These are phyloP conservation scores for Stygiomarasmius scandens DNA, from an alignment of 1,284 basidiomycete genomes.

Conservation along the genomic window DNA sequence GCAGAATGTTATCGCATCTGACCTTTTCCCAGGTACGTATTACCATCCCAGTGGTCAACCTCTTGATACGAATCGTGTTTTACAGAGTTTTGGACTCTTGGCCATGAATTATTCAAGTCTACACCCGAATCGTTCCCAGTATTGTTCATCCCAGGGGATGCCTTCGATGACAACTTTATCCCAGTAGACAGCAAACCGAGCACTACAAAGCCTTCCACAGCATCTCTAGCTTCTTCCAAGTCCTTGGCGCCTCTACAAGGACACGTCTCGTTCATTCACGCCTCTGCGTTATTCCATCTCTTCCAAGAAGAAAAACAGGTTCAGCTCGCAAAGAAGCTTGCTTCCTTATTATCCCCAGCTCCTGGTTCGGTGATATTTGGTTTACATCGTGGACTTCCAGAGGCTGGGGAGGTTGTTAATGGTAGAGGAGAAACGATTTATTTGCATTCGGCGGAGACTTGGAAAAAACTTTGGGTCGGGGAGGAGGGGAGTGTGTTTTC, in stretches of 20 bases:
- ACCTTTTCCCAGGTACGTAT: constrained; percentile 31
- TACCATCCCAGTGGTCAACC: background rate
- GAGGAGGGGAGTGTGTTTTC: background rate
- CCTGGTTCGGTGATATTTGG: constrained; percentile 24
- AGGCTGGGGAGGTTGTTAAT: background rate
- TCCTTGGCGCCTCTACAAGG: constrained; percentile 20
- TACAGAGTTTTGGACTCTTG: constrained; percentile 27
- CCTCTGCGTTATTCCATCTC: constrained; percentile 33
- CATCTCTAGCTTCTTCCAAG: constrained; percentile 5
- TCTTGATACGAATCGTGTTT: too few species aligned
- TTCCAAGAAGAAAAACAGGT: constrained; percentile 36
- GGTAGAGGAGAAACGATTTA: constrained; percentile 24
- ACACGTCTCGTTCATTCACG: background rate
- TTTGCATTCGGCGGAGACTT: constrained; percentile 39
- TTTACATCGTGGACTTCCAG: constrained; percentile 15
- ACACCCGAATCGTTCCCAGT: constrained; percentile 34
- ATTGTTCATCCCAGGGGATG: constrained; percentile 39
- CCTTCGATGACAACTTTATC: constrained; percentile 34
- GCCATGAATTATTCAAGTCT: constrained; percentile 22
- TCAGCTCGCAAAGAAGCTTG: constrained; percentile 32
- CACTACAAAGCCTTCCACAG: too few species aligned
- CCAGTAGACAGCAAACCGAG: constrained; percentile 4
- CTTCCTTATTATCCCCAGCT: constrained; percentile 27
- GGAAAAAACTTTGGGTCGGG: constrained; percentile 38
- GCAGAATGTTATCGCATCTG: constrained; percentile 33